Percentiles rank a stretch among this genome's conserved stretches.
Conservation (phyloP, 345 rosid genomes). For the Acer negundo region DNA sequence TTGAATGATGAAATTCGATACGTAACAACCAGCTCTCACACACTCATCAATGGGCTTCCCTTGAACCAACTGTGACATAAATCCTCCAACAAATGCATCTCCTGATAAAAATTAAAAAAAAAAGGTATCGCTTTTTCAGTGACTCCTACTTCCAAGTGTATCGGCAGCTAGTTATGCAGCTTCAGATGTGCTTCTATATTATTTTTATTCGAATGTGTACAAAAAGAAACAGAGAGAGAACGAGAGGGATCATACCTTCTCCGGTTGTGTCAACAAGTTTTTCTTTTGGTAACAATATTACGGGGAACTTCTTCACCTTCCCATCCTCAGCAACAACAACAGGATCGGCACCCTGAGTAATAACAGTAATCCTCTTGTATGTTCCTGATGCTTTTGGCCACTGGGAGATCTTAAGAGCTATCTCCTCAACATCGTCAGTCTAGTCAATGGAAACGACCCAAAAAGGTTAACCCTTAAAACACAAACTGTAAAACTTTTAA, state of each 20-base stretch:
- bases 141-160: neutral
- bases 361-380: constrained; percentile 86
- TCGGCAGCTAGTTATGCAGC: too few species aligned
- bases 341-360: constrained; percentile 97
- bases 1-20: constrained; percentile 81
- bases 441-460: constrained; percentile 24
- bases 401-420: constrained; percentile 85
- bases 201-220: neutral
- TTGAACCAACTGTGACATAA: constrained; percentile 80
- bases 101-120: constrained; percentile 41
- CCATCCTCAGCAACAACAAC: constrained; percentile 94
- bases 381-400: constrained; percentile 83
- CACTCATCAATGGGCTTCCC: constrained; percentile 78
- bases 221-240: neutral
- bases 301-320: constrained; percentile 79
- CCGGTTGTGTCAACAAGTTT: constrained; percentile 95
- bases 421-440: constrained; percentile 90
- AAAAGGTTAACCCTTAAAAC: neutral
- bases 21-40: constrained; percentile 87
- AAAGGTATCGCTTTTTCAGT: neutral
- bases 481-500: neutral
- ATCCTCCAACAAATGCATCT: constrained; percentile 69
- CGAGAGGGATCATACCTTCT: constrained; percentile 57
- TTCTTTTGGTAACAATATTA: constrained; percentile 75
- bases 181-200: neutral